Conservation (phyloP, 441 rosid species). For the Rhodomyrtus psidioides region DNA sequence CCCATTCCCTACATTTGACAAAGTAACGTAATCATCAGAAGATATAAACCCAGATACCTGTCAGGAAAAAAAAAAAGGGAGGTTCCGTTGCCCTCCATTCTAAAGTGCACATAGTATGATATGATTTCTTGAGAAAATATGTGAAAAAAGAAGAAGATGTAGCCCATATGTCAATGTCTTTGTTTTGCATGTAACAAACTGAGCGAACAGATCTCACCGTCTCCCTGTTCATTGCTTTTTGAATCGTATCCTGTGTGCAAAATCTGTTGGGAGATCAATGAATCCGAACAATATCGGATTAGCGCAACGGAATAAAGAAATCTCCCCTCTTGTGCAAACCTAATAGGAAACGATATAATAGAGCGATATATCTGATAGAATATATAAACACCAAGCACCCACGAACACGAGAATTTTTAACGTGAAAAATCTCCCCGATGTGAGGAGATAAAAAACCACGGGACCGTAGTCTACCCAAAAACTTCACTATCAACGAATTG, state of each 20-base stretch:
- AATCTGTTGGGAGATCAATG: too few relatives aligned
- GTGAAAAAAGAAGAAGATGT: fast-evolving
- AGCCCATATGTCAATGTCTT: not conserved
- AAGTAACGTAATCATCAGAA: not conserved
- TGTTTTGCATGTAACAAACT: not conserved
- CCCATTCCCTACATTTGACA: not conserved
- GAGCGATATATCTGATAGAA: too few relatives aligned
- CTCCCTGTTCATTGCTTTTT: not conserved
- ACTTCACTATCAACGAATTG: too few relatives aligned
- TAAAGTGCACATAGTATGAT: not conserved
- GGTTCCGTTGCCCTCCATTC: not conserved
- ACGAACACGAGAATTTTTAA: too few relatives aligned
- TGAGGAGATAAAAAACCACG: too few relatives aligned
- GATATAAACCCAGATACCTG: not conserved
- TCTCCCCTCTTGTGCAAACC: too few relatives aligned
- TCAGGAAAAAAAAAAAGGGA: not conserved
- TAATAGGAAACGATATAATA: too few relatives aligned
- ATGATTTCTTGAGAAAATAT: not conserved
- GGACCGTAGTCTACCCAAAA: too few relatives aligned
- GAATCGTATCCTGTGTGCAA: not conserved
- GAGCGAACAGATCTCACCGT: not conserved
- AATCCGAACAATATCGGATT: too few relatives aligned
- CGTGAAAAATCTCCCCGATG: too few relatives aligned
- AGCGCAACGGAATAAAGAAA: too few relatives aligned
- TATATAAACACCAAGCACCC: too few relatives aligned